Base-by-base conservation (phyloP, 23 red algal genomes). In the Pyropia haitanensis region DNA sequence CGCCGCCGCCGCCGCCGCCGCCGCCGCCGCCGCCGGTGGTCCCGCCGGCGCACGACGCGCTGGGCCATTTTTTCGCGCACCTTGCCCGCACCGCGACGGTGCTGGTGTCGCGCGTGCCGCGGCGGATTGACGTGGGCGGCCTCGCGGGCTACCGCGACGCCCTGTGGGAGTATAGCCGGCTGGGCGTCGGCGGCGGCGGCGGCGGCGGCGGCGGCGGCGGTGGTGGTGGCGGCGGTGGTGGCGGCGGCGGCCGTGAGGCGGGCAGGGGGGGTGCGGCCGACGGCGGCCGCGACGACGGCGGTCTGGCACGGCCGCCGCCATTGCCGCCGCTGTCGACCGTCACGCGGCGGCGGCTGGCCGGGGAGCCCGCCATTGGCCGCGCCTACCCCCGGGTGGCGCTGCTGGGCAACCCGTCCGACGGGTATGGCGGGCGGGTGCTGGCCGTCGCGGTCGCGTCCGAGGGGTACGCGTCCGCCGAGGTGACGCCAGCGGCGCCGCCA, bases 361-460 rank as follows among this genome's bases (percentile, higher is more conserved):
- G 44, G 13, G 80, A 85, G 65, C 68, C 83, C 2, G 75, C 75
- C 27, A 56, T 90, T 1, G 86, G 86, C 29, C 62, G 86, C 19
- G 86, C 86, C 25, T 80, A 63, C 27, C 86, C 86, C 21, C 64
- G 86, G 0, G 77, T 75, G 15, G 86, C 73, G 17, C 46, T 90
- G 18, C 39, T 90, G 65, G 86, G 86, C 20, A 90, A 90, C 29
- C 86, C 86, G 2, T 80, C 75, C 9, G 86, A 90, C 52, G 77
- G 75, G 15, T 82, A 81, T 76, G 76, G 69, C 16, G 86, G 86
- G n/a, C 64, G 67, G 49, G 74, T 80, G 18, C 58, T 90, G 55
- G 64, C 76, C 8, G 49, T 46, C 52, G 56, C 86, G 22, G 53
- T 90, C 28, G 58, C 34, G 49, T 77, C 71, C 2, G 65, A 77